Evolutionary conservation across 2,329 filamentous ascomycete species (phyloP).

Genomic region (Neofusicoccum laricinum): DNA sequence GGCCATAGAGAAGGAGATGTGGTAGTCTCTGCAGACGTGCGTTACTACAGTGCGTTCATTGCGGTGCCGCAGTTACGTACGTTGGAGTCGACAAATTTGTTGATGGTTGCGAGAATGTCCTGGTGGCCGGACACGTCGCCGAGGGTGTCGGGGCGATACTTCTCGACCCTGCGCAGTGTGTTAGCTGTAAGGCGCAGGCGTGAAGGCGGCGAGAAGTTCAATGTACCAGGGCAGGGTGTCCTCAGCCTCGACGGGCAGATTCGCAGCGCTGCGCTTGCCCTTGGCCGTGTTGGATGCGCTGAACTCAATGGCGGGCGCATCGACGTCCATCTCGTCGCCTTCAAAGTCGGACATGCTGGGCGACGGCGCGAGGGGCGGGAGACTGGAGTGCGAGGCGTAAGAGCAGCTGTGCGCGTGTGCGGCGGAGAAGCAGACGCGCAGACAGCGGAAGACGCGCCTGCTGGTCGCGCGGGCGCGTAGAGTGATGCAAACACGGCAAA

Average conservation of each 20-base stretch:
- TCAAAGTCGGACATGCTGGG: constrained; percentile 56
- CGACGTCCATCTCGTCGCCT: constrained; percentile 66
- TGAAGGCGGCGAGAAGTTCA: neutral
- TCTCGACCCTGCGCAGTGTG: constrained; percentile 71
- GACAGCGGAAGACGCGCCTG: constrained; percentile 13
- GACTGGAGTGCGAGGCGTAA: neutral
- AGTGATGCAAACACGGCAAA: constrained; percentile 34
- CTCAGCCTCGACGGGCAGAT: constrained; percentile 89
- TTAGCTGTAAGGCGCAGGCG: neutral
- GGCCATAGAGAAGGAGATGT: constrained; percentile 93
- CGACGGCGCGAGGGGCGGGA: neutral
- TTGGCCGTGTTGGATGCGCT: constrained; percentile 72
- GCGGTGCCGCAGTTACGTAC: constrained; percentile 35
- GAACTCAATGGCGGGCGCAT: constrained; percentile 63
- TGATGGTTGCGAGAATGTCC: constrained; percentile 95
- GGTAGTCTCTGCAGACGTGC: constrained; percentile 63
- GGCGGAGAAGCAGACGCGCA: constrained; percentile 19
- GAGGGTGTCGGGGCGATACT: constrained; percentile 86
- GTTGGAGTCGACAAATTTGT: constrained; percentile 94
- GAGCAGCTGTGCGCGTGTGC: neutral
- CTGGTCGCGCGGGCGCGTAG: constrained; percentile 30
- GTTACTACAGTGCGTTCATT: neutral
- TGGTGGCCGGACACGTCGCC: constrained; percentile 94
- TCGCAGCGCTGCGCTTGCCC: constrained; percentile 88
- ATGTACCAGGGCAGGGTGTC: constrained; percentile 87